Evolutionary conservation across 2,329 filamentous ascomycete species (phyloP).

Genomic region (Exophiala lecanii-corni): DNA sequence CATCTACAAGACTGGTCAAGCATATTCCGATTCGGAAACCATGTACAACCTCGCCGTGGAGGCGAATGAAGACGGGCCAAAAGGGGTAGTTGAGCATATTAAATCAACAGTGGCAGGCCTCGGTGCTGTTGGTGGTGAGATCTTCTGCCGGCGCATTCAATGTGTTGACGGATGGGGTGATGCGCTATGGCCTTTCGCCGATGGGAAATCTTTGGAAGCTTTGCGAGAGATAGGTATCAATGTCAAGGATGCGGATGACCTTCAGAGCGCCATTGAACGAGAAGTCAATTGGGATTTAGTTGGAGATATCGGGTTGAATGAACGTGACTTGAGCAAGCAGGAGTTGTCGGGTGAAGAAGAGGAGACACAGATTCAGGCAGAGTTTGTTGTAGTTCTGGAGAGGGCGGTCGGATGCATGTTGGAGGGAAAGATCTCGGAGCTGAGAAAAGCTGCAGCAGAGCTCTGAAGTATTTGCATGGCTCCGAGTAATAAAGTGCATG

Average conservation of each 20-base stretch:
- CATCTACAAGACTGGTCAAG: conserved; percentile 27
- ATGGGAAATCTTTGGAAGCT: conserved; percentile 32
- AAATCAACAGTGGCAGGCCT: conserved; percentile 38
- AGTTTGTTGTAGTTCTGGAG: conserved; percentile 39
- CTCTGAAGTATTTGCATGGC: too few species aligned
- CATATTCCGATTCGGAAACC: conserved; percentile 16
- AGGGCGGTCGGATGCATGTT: conserved; percentile 35
- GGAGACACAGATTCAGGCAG: conserved; percentile 27
- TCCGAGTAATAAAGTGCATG: too few species aligned
- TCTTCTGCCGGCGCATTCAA: conserved; percentile 41
- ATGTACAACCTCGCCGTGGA: conserved; percentile 23
- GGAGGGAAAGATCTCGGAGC: conserved; percentile 31
- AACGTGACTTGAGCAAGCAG: conserved; percentile 25
- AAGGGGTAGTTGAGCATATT: conserved; percentile 13
- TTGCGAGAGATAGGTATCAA: conserved; percentile 36
- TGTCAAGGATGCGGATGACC: conserved; percentile 29
- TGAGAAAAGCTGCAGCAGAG: conserved; percentile 15
- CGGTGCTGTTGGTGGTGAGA: conserved; percentile 38
- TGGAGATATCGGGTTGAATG: conserved; percentile 28
- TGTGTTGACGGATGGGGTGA: conserved; percentile 34
- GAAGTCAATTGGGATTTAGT: conserved; percentile 30
- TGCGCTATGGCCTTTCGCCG: conserved; percentile 37
- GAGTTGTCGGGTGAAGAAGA: conserved; percentile 34
- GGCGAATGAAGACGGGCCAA: conserved; percentile 31
- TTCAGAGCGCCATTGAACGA: conserved; percentile 33